Evolutionary conservation across 1,284 basidiomycete genomes (phyloP), one percentile per base, ranked within the genome.

Genomic region (Fistulinella staudtii): DNA sequence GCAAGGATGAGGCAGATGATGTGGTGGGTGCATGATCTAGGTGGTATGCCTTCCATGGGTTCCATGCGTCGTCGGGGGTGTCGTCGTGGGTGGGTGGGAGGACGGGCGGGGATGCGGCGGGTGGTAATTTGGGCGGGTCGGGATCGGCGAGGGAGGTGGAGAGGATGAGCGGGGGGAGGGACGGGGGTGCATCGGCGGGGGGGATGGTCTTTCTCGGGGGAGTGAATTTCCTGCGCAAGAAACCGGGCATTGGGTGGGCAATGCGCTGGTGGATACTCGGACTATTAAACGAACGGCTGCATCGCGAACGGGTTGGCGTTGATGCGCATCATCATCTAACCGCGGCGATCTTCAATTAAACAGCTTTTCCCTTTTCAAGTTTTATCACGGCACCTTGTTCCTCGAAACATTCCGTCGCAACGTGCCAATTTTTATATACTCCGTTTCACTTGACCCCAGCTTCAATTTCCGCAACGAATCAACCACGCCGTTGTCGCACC

Each of bases 221-320:
- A 5, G 51, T 50, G 11, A 36, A 23, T 25, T 74, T 75, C 66
- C 66, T 76, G 64, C 72, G 75, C 60, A 76, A 63, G 63, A 77
- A 75, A 57, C 67, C 66, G 65, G 68, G 75, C 80, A 82, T 69
- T 17, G 14, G 11, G 18, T n/a, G n/a, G n/a, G n/a, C n/a, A n/a
- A n/a, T n/a, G n/a, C n/a, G n/a, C n/a, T n/a, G n/a, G n/a, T n/a
- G n/a, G n/a, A n/a, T n/a, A n/a, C n/a, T n/a, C n/a, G n/a, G n/a
- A n/a, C n/a, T n/a, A n/a, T n/a, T n/a, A n/a, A n/a, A n/a, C n/a
- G n/a, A n/a, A n/a, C n/a, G n/a, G n/a, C n/a, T n/a, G n/a, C n/a
- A n/a, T n/a, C n/a, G n/a, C n/a, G n/a, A n/a, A n/a, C n/a, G n/a
- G n/a, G n/a, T 11, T 25, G 24, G 24, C 24, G 7, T 11, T 11